Conservation (phyloP, 257 asterid genomes). For the Misopates orontium region DNA sequence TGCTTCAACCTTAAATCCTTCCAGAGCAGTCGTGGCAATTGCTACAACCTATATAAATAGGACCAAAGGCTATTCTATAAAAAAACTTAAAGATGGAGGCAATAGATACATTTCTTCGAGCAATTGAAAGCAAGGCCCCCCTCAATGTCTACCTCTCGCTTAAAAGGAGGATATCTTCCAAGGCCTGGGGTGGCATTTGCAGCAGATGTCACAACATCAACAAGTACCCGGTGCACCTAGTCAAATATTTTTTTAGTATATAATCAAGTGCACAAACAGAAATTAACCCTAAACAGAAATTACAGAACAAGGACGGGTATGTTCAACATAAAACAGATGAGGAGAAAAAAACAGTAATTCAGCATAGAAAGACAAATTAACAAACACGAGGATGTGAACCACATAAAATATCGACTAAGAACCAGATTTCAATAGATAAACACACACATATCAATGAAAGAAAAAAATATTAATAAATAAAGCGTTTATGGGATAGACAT, state of each 20-base stretch:
- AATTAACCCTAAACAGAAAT: background rate
- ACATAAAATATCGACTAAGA: background rate
- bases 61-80: slow-evolving; percentile 11
- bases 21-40: slow-evolving; percentile 87
- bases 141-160: slow-evolving; percentile 73
- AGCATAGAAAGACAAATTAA: background rate
- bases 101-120: slow-evolving; percentile 1
- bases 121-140: slow-evolving; percentile 10
- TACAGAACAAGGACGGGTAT: background rate
- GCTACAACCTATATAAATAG: slow-evolving; percentile 60
- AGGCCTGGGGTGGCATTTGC: slow-evolving; percentile 99
- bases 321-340: slow-evolving; percentile 5
- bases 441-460: background rate
- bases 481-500: slow-evolving; percentile 1
- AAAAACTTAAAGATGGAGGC: slow-evolving; percentile 11
- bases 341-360: background rate
- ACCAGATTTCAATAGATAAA: background rate
- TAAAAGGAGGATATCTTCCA: slow-evolving; percentile 98
- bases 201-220: slow-evolving; percentile 76
- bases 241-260: slow-evolving; percentile 16
- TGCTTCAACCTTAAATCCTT: slow-evolving; percentile 86
- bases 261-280: slow-evolving; percentile 19
- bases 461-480: background rate
- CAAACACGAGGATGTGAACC: background rate
- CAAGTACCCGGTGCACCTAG: slow-evolving; percentile 89